phyloP scores from a whole-genome alignment of 768 basidiomycete species.

The Sarcomyxa edulis region DNA sequence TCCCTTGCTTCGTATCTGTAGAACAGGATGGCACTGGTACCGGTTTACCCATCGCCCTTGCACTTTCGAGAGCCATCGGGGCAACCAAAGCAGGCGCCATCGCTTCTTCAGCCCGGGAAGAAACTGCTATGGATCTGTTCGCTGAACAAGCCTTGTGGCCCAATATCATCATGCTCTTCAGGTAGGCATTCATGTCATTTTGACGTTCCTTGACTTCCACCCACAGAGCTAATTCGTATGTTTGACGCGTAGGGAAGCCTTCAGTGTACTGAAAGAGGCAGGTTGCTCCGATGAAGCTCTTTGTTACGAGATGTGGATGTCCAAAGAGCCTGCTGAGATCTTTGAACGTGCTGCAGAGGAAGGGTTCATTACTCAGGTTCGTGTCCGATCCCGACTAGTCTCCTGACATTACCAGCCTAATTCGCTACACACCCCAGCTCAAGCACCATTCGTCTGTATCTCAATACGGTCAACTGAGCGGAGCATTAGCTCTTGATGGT shows the following conservation, averaged over 20 bases:
- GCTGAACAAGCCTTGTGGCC: slow-evolving; percentile 62
- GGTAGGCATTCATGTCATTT: slow-evolving; percentile 22
- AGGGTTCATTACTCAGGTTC: slow-evolving; percentile 53
- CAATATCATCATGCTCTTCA: slow-evolving; percentile 59
- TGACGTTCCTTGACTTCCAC: background rate
- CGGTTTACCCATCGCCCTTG: slow-evolving; percentile 41
- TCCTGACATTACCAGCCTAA: background rate
- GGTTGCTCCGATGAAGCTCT: slow-evolving; percentile 64
- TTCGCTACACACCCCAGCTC: slow-evolving; percentile 26
- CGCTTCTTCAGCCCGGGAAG: slow-evolving; percentile 55
- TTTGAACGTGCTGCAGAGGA: slow-evolving; percentile 66
- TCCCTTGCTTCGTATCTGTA: slow-evolving; percentile 61
- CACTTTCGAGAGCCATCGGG: slow-evolving; percentile 52
- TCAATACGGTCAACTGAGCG: slow-evolving; percentile 57
- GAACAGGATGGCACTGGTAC: slow-evolving; percentile 55
- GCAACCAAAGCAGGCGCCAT: slow-evolving; percentile 62
- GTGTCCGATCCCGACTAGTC: slow-evolving; percentile 10
- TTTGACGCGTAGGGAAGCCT: slow-evolving; percentile 41
- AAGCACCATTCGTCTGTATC: slow-evolving; percentile 59
- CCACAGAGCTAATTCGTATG: background rate
- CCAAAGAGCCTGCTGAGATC: slow-evolving; percentile 65
- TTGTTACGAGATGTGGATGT: slow-evolving; percentile 74
- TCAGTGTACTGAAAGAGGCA: slow-evolving; percentile 55
- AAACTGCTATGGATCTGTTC: slow-evolving; percentile 52
- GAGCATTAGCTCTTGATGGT: slow-evolving; percentile 52